A percentile compares a stretch with the other conserved stretches of the same genome.
These are phyloP conservation scores for Talaromyces sp. DNA, from an alignment of 2,329 filamentous ascomycete species.

Conservation along the genomic window DNA sequence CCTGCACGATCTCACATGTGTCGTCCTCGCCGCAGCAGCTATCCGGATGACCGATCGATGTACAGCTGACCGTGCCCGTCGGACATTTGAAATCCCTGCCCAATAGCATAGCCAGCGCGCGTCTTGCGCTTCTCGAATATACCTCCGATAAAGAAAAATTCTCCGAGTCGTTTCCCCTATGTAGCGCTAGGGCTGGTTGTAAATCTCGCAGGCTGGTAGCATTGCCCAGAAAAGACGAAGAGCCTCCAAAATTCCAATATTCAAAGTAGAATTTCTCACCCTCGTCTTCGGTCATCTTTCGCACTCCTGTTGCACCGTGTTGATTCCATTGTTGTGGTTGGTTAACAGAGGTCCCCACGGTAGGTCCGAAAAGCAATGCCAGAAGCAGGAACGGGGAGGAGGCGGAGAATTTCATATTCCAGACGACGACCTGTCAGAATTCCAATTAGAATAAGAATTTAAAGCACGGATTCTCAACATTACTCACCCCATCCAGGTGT, in stretches of 20 bases:
- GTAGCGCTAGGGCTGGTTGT: slow-evolving; percentile 18
- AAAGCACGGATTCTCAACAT: background rate
- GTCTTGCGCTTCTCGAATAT: slow-evolving; percentile 11
- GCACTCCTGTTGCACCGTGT: slow-evolving; percentile 24
- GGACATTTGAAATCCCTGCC: slow-evolving; percentile 54
- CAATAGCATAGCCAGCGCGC: slow-evolving; percentile 19
- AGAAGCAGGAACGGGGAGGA: background rate
- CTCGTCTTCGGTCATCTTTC: slow-evolving; percentile 41
- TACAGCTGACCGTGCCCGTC: slow-evolving; percentile 47
- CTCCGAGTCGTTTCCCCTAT: slow-evolving; percentile 9
- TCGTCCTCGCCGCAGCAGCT: slow-evolving; percentile 52
- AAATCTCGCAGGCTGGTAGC: background rate
- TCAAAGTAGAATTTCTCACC: slow-evolving; percentile 44
- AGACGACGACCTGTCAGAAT: background rate
- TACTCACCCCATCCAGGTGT: background rate
- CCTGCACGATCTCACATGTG: slow-evolving; percentile 48
- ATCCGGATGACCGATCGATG: slow-evolving; percentile 49
- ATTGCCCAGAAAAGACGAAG: slow-evolving; percentile 5
- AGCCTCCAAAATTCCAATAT: slow-evolving; percentile 36
- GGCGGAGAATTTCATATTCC: background rate
- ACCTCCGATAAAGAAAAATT: slow-evolving; percentile 2
- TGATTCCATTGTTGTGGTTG: slow-evolving; percentile 17
- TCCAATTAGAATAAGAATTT: background rate
- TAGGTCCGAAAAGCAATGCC: background rate
- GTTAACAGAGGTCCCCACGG: background rate